Conservation (phyloP, 2,329 filamentous ascomycete genomes). For the Hypoxylon sp. region DNA sequence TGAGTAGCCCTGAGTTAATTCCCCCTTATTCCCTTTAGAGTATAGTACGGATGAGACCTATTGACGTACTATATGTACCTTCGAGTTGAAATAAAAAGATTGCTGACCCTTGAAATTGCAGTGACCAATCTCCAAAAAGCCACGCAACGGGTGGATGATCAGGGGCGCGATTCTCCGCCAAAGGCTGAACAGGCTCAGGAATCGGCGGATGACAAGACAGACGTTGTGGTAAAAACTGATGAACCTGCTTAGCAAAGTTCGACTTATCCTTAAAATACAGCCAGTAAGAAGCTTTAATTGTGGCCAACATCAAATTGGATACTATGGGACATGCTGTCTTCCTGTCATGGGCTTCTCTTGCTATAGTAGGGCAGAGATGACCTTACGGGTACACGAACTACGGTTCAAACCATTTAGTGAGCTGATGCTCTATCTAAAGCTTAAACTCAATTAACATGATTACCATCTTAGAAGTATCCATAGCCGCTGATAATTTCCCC, state of each 20-base stretch:
- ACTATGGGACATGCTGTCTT: background rate
- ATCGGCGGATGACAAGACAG: background rate
- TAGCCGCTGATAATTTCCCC: background rate
- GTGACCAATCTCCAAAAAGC: conserved; percentile 36
- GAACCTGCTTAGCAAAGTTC: background rate
- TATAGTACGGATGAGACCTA: too few relatives aligned
- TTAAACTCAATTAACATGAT: background rate
- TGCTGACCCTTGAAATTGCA: conserved; percentile 3
- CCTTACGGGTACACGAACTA: background rate
- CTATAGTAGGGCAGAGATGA: background rate
- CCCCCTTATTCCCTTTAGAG: background rate
- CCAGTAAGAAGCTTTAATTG: background rate
- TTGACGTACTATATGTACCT: background rate
- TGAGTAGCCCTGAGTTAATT: background rate
- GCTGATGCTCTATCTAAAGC: background rate
- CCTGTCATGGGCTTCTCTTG: background rate
- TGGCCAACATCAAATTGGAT: background rate
- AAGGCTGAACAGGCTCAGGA: background rate
- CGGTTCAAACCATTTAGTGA: background rate
- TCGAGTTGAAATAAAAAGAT: background rate
- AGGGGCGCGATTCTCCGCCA: background rate
- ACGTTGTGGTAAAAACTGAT: background rate
- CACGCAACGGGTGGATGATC: conserved; percentile 8
- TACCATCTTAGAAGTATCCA: background rate
- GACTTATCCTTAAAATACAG: background rate